Evolutionary conservation across 805 yeast genomes (phyloP).

Genomic region (Saturnispora mendoncae): DNA sequence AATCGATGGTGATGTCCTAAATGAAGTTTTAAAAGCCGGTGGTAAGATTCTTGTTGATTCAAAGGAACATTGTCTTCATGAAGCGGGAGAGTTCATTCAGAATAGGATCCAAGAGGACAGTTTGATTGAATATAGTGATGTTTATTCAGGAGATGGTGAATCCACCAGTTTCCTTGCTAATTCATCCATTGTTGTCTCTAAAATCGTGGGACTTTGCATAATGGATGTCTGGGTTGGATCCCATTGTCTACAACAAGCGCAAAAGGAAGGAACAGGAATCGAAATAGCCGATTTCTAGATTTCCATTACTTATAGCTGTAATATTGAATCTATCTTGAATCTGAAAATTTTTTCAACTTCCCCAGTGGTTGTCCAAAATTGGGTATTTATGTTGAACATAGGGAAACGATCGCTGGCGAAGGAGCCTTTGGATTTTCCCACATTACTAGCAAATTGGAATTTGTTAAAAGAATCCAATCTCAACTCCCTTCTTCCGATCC

Average conservation of each 20-base stretch:
- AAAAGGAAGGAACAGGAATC: conserved; percentile 23
- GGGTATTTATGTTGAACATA: too few relatives aligned
- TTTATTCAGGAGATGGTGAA: conserved; percentile 19
- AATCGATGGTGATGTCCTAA: conserved; percentile 37
- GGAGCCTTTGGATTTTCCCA: too few relatives aligned
- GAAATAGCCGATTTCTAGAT: conserved; percentile 26
- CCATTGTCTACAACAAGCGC: conserved; percentile 29
- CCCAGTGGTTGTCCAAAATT: too few relatives aligned
- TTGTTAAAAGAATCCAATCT: too few relatives aligned
- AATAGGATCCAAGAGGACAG: conserved; percentile 31
- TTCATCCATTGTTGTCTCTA: conserved; percentile 35
- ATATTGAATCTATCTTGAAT: too few relatives aligned
- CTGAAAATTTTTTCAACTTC: too few relatives aligned
- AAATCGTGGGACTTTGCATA: conserved; percentile 54
- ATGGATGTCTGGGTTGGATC: conserved; percentile 55
- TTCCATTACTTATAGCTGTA: too few relatives aligned
- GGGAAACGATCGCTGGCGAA: too few relatives aligned
- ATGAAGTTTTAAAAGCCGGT: conserved; percentile 28
- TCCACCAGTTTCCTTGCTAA: conserved; percentile 15
- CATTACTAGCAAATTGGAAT: too few relatives aligned
- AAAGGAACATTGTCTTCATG: conserved; percentile 42
- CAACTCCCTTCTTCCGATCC: too few relatives aligned
- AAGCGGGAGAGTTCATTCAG: conserved; percentile 59
- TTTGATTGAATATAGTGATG: conserved; percentile 40
- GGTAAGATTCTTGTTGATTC: conserved; percentile 53